Evolutionary conservation across 306 rosid species (phyloP), one percentile per base, ranked within the genome.

Genomic region (Cicer chorassanicum): DNA sequence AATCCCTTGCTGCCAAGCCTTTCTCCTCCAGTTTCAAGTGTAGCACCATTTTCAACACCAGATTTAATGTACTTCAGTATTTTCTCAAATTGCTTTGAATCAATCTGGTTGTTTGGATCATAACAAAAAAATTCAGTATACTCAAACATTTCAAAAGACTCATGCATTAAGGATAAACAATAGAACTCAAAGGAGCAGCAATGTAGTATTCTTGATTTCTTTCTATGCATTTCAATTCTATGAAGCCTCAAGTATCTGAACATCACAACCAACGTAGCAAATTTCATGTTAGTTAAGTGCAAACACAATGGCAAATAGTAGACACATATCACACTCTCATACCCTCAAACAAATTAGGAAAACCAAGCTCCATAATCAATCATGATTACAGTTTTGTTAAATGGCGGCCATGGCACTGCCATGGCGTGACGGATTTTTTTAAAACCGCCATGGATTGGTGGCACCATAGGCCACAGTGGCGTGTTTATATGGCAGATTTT

Each of bases 11-110:
- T 67, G 72, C 96, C 97, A 16, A 78, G 19, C 71, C 87, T 87
- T 46, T 87, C 93, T 78, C 99, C 99, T 72, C 99, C 96, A 6
- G 95, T 80, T 87, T 92, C 96, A 41, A 92, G 89, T 19, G 87
- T 87, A 8, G 97, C 99, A 62, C 98, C 99, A 66, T 75, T 80
- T 75, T 87, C 87, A 70, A 88, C 83, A 61, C 99, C 96, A 7
- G 83, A 78, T 76, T 78, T 87, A 56, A 91, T 87, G 73, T 90
- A 90, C 73, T 29, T 86, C 81, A 90, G 80, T 72, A 94, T 85
- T 89, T 92, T 94, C 80, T 89, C 70, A 68, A 91, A 91, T 86
- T 93, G 97, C 1, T 87, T 93, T 7, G 84, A 68, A 78, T 93
- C 96, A 65, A 91, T 86, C 96, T 90, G 82, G 53, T 83, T 63